A percentile compares a stretch with the other conserved stretches of the same genome.
Evolutionary conservation across 768 basidiomycete genomes (phyloP).

Genomic region (Trametes meyenii): DNA sequence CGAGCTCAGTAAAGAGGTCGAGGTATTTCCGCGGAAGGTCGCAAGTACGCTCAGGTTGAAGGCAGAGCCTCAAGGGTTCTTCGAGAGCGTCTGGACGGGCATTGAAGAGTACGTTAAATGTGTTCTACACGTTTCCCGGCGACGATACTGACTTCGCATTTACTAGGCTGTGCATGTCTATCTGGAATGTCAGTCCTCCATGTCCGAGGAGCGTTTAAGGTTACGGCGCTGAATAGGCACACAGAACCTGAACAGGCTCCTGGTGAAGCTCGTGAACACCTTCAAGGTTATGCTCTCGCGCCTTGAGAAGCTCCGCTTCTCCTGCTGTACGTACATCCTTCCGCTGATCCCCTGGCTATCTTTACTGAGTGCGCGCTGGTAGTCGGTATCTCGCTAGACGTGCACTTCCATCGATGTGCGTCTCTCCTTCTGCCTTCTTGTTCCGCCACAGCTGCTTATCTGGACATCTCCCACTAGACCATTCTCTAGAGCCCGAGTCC

Average conservation of each 20-base stretch:
- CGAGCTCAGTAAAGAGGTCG: slow-evolving; percentile 30
- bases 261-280: slow-evolving; percentile 26
- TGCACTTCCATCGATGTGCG: slow-evolving; percentile 22
- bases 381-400: slow-evolving; percentile 26
- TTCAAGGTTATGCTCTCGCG: slow-evolving; percentile 31
- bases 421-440: background rate
- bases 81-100: slow-evolving; percentile 28
- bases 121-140: background rate
- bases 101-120: slow-evolving; percentile 28
- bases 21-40: slow-evolving; percentile 34
- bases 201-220: background rate
- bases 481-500: slow-evolving; percentile 7
- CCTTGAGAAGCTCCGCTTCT: slow-evolving; percentile 30
- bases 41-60: slow-evolving; percentile 29
- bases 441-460: background rate
- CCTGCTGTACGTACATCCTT: slow-evolving; percentile 16
- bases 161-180: slow-evolving; percentile 29
- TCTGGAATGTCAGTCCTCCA: slow-evolving; percentile 28
- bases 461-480: slow-evolving; percentile 5
- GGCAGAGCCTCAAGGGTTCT: slow-evolving; percentile 30
- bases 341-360: background rate
- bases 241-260: slow-evolving; percentile 26
- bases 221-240: background rate
- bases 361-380: background rate
- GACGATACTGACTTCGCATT: background rate